These are phyloP conservation scores for Prorocentrum cordatum DNA, from an alignment of 169 alveolate genomes.

Conservation along the genomic window DNA sequence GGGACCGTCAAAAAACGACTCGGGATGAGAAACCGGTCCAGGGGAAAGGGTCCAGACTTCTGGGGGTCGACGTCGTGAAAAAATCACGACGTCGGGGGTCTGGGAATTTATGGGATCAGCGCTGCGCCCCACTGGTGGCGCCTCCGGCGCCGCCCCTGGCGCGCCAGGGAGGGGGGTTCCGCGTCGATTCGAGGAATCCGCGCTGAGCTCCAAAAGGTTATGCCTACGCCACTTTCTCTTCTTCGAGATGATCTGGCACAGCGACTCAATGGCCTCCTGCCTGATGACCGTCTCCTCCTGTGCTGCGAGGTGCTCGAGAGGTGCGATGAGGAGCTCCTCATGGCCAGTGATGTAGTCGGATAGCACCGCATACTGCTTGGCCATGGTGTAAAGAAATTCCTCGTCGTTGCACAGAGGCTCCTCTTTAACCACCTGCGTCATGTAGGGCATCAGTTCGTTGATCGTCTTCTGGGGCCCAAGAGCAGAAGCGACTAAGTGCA, in stretches of 20 bases:
- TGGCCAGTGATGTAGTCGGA: constrained; percentile 65
- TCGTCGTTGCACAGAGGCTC: constrained; percentile 66
- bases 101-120: too few species aligned
- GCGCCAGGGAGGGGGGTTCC: too few species aligned
- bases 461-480: constrained; percentile 51
- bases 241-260: constrained; percentile 51
- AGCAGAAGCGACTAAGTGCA: constrained; percentile 21
- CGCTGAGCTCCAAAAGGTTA: too few species aligned
- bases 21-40: too few species aligned
- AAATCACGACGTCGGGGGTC: too few species aligned
- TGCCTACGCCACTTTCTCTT: constrained; percentile 6
- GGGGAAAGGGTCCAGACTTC: too few species aligned
- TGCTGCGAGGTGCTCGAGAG: constrained; percentile 65
- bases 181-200: too few species aligned
- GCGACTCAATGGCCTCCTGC: constrained; percentile 24
- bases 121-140: too few species aligned
- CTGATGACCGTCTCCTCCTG: constrained; percentile 69
- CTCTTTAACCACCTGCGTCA: constrained; percentile 49
- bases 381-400: constrained; percentile 48
- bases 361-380: constrained; percentile 65
- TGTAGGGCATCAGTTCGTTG: constrained; percentile 37
- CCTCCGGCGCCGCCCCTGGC: too few species aligned
- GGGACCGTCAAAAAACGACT: too few species aligned
- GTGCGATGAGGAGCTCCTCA: constrained; percentile 29
- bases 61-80: too few species aligned